phyloP scores from a whole-genome alignment of 225 moss, liverwort and hornwort species.

The Sphagnum contortum region DNA sequence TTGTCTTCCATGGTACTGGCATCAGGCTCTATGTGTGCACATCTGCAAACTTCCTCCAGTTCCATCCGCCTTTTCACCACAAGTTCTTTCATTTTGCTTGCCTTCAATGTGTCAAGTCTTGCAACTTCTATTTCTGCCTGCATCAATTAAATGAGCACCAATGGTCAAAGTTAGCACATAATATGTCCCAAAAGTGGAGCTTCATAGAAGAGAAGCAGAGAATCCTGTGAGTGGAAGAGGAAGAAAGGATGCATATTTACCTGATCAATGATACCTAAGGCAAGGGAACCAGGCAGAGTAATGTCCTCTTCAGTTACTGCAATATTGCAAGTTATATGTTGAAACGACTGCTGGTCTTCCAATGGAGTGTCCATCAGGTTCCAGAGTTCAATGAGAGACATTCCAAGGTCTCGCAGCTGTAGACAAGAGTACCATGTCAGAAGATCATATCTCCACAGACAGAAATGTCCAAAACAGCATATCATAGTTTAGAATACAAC shows the following conservation, averaged over 20 bases:
- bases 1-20: constrained; percentile 70
- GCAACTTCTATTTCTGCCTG: constrained; percentile 96
- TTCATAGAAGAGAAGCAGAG: background rate
- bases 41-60: constrained; percentile 83
- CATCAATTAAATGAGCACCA: background rate
- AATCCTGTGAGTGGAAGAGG: background rate
- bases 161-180: background rate
- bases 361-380: constrained; percentile 83
- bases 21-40: constrained; percentile 94
- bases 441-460: background rate
- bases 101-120: constrained; percentile 70
- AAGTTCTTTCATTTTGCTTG: constrained; percentile 96
- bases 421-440: background rate
- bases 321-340: constrained; percentile 84
- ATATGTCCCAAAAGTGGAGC: background rate
- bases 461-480: background rate
- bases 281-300: constrained; percentile 52
- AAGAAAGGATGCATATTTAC: constrained; percentile 8
- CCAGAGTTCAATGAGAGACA: constrained; percentile 93
- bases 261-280: constrained; percentile 84
- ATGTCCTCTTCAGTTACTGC: constrained; percentile 72
- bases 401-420: constrained; percentile 87
- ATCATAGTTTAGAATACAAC: background rate
- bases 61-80: constrained; percentile 84
- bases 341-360: constrained; percentile 74